phyloP scores from a whole-genome alignment of 768 basidiomycete species.

The Goffeauzyma gilvescens region DNA sequence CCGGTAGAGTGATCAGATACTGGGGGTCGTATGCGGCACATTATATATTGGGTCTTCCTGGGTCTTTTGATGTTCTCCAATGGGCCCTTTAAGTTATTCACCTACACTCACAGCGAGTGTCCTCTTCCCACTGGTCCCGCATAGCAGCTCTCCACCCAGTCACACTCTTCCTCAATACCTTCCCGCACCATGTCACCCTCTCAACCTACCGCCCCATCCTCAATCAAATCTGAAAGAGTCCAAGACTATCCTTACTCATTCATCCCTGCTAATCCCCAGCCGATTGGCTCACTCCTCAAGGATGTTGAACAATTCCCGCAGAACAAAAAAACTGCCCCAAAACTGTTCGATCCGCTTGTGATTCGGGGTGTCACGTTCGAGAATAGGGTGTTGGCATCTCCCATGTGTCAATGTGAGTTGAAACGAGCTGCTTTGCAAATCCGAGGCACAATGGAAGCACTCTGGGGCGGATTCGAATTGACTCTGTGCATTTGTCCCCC shows the following conservation, averaged over 20 bases:
- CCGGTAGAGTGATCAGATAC: too few relatives aligned
- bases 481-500: slow-evolving; percentile 1
- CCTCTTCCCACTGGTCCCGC: too few relatives aligned
- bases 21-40: too few relatives aligned
- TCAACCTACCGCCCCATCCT: slow-evolving; percentile 6
- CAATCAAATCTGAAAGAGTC: slow-evolving; percentile 3
- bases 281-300: slow-evolving; percentile 25
- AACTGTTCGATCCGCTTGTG: slow-evolving; percentile 48
- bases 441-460: neutral
- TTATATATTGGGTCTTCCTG: too few relatives aligned
- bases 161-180: too few relatives aligned
- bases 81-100: too few relatives aligned
- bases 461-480: neutral
- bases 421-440: neutral
- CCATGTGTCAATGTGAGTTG: slow-evolving; percentile 53
- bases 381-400: slow-evolving; percentile 58
- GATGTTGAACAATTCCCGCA: slow-evolving; percentile 34
- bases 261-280: slow-evolving; percentile 20
- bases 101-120: too few relatives aligned
- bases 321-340: slow-evolving; percentile 38
- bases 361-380: slow-evolving; percentile 48
- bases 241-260: slow-evolving; percentile 18
- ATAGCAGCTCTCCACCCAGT: too few relatives aligned
- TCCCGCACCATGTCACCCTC: slow-evolving; percentile 2
- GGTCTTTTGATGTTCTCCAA: too few relatives aligned